Evolutionary conservation across 305 asterid genomes (phyloP).

Genomic region (Fraxinus dipetala): DNA sequence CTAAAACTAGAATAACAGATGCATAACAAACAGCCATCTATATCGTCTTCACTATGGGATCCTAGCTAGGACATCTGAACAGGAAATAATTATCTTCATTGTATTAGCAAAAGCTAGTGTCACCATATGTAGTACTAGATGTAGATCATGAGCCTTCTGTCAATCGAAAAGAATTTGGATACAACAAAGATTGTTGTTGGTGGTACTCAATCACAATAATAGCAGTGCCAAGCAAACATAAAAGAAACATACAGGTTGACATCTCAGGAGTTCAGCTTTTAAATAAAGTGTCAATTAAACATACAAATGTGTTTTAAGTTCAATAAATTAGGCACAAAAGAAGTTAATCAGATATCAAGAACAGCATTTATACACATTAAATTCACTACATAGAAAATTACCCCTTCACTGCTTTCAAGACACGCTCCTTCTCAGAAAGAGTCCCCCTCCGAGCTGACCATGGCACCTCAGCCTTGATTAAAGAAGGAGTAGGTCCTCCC

Average conservation of each 20-base stretch:
- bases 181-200: neutral
- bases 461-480: constrained; percentile 46
- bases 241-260: neutral
- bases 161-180: neutral
- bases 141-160: neutral
- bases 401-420: constrained; percentile 35
- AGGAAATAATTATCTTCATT: neutral
- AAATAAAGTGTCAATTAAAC: neutral
- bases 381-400: constrained; percentile 1
- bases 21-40: neutral
- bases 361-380: neutral
- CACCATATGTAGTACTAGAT: neutral
- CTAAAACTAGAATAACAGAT: neutral
- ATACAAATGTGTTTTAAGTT: neutral
- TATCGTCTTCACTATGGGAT: neutral
- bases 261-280: neutral
- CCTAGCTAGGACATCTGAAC: neutral
- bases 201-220: neutral
- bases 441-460: constrained; percentile 32
- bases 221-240: constrained; percentile 6
- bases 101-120: neutral
- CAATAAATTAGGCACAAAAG: neutral
- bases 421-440: constrained; percentile 31
- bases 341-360: neutral
- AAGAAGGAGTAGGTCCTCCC: constrained; percentile 45